These are phyloP conservation scores for Cyberlindnera misumaiensis DNA, from an alignment of 805 yeast species.

Conservation along the genomic window DNA sequence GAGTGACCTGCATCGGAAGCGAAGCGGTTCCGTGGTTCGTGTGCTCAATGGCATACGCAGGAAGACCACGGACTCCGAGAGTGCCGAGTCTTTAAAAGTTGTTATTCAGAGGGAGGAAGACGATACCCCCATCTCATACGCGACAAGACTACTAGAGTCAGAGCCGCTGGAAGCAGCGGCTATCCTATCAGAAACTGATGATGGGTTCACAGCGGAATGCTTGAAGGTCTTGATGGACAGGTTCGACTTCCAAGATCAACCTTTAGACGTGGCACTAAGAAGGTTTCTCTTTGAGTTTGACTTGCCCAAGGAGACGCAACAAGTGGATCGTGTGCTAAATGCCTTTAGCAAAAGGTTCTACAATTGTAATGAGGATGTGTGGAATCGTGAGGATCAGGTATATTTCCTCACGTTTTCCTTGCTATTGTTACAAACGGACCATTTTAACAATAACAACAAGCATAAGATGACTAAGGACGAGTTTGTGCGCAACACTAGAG, in stretches of 20 bases:
- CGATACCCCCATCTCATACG: slow-evolving; percentile 25
- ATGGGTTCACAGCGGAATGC: slow-evolving; percentile 23
- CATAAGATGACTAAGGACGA: slow-evolving; percentile 61
- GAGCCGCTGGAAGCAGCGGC: slow-evolving; percentile 27
- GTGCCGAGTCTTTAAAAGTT: slow-evolving; percentile 4
- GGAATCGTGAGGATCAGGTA: slow-evolving; percentile 43
- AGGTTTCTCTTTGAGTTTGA: slow-evolving; percentile 50
- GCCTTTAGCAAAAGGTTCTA: slow-evolving; percentile 50
- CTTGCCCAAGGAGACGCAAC: slow-evolving; percentile 69
- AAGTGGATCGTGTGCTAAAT: slow-evolving; percentile 61
- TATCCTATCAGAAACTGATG: slow-evolving; percentile 24
- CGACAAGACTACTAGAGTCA: slow-evolving; percentile 21
- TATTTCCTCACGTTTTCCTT: slow-evolving; percentile 59
- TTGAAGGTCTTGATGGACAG: slow-evolving; percentile 24
- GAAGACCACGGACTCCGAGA: slow-evolving; percentile 1
- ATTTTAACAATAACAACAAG: slow-evolving; percentile 59
- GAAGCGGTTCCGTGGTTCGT: slow-evolving; percentile 32
- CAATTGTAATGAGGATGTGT: slow-evolving; percentile 15
- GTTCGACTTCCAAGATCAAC: slow-evolving; percentile 46
- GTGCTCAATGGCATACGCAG: neutral
- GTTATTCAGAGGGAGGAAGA: slow-evolving; percentile 15
- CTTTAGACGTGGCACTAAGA: slow-evolving; percentile 61
- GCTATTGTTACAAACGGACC: slow-evolving; percentile 69
- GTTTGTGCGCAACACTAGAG: slow-evolving; percentile 42
- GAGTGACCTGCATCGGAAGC: slow-evolving; percentile 21